These are phyloP conservation scores for Botrytis hyacinthi DNA, from an alignment of 2,329 filamentous ascomycete genomes.

Conservation along the genomic window DNA sequence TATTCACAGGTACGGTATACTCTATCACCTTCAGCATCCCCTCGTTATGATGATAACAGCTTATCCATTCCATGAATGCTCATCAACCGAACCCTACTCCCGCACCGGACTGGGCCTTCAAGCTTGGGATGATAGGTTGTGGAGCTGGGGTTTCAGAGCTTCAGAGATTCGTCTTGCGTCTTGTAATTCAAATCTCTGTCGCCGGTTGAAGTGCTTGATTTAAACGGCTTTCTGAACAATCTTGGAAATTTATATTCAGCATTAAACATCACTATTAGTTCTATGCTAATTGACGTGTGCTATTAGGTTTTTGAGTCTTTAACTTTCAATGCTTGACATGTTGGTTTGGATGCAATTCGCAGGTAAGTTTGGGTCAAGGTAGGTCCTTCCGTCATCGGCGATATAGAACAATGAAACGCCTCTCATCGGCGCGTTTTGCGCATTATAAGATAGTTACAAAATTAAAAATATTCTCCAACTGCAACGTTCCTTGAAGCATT, in stretches of 20 bases:
- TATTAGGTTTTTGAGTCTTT: slow-evolving; percentile 9
- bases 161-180: slow-evolving; percentile 54
- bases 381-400: neutral
- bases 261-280: slow-evolving; percentile 13
- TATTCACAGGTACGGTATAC: slow-evolving; percentile 28
- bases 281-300: slow-evolving; percentile 15
- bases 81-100: slow-evolving; percentile 69
- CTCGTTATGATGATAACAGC: slow-evolving; percentile 58
- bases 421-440: neutral
- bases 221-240: slow-evolving; percentile 45
- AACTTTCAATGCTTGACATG: neutral
- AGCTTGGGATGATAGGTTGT: slow-evolving; percentile 68
- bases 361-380: slow-evolving; percentile 8
- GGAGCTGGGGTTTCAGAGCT: slow-evolving; percentile 68
- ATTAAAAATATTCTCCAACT: neutral
- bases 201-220: slow-evolving; percentile 64
- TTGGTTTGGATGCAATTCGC: neutral
- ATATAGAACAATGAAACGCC: too few species aligned
- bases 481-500: neutral
- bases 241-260: neutral
- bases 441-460: neutral
- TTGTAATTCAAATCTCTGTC: slow-evolving; percentile 49
- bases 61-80: slow-evolving; percentile 75
- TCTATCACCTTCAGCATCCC: slow-evolving; percentile 17
- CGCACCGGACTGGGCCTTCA: slow-evolving; percentile 58